Percentiles rank a stretch among this genome's conserved stretches.
These are phyloP conservation scores for Ichthyophthirius multifiliis DNA, from an alignment of 169 alveolate genomes.

Conservation along the genomic window DNA sequence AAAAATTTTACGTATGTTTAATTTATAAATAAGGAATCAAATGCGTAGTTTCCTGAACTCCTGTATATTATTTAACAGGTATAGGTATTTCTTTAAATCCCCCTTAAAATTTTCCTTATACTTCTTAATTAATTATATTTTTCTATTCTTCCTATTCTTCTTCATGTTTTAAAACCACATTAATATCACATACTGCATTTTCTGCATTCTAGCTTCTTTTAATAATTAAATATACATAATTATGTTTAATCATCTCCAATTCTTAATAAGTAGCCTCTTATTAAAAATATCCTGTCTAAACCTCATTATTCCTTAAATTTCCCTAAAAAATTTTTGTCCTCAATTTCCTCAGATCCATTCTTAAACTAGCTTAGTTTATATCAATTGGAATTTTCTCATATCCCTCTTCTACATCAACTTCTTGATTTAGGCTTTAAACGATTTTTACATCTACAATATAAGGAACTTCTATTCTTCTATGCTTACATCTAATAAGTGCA, in stretches of 20 bases:
- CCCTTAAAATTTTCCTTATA: not conserved
- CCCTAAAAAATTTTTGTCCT: constrained; percentile 64
- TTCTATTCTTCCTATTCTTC: constrained; percentile 42
- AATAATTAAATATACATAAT: constrained; percentile 69
- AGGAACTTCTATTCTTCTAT: constrained; percentile 81
- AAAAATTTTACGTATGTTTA: constrained; percentile 32
- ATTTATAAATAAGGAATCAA: constrained; percentile 54
- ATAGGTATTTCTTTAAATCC: constrained; percentile 59
- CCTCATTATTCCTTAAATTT: too few relatives aligned
- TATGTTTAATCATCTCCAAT: constrained; percentile 75
- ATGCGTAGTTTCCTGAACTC: constrained; percentile 57
- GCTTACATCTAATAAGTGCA: constrained; percentile 68
- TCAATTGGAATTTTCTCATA: constrained; percentile 79
- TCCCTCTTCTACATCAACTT: constrained; percentile 78
- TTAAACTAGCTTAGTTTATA: constrained; percentile 69
- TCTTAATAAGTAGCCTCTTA: constrained; percentile 77
- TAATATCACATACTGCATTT: constrained; percentile 74
- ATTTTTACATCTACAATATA: constrained; percentile 77
- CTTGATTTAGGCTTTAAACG: constrained; percentile 63
- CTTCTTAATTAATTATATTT: constrained; percentile 37
- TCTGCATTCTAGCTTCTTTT: constrained; percentile 72
- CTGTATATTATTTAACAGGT: constrained; percentile 64
- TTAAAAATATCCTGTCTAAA: too few relatives aligned
- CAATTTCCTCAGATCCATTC: constrained; percentile 71
- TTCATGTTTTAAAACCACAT: constrained; percentile 79